Evolutionary conservation across 345 rosid species (phyloP), one percentile per base, ranked within the genome.

Genomic region (Gossypium bickii): DNA sequence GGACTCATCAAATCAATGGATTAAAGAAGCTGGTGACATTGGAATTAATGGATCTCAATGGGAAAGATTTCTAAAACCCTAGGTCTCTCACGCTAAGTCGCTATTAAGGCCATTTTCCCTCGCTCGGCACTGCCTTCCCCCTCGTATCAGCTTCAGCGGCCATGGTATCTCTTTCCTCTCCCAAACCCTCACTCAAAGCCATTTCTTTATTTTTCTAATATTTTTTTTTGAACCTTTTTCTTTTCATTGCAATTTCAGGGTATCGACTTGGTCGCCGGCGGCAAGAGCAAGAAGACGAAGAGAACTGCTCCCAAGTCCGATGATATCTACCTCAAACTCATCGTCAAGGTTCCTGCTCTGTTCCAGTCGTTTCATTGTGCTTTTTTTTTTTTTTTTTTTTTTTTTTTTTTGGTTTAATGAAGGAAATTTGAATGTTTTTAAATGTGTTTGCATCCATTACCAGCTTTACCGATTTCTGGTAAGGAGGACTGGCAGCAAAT

Each of bases 321-420:
- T 12, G 97, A 91, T 85, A 77, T 91, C 73, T 91, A 89, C 74
- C 92, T 91, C 69, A 91, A 89, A 86, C 92, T 91, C n/a, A 90
- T 91, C 71, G 97, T 91, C 75, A 91, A 91, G 92, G 92, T 91
- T 24, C 22, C 0, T 58, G 70, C 12, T n/a, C 20, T 7, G 15
- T 61, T 15, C 18, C 2, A 9, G 2, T 12, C 8, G 27, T 16
- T 45, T 12, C 16, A 5, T 11, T 29, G 3, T 38, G 6, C 63
- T n/a, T 11, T 27, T 3, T 2, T 24, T 27, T 27, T 27, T 27
- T 17, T 34, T 27, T 27, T 27, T 27, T 17, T 34, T n/a, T n/a
- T n/a, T n/a, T 64, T 25, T 27, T 27, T 27, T 27, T 17, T 34
- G 9, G 41, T 56, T 65, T 65, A 22, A 15, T 18, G 24, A 7